phyloP scores from a whole-genome alignment of 2,329 filamentous ascomycete genomes.

The Exophiala lecanii-corni region DNA sequence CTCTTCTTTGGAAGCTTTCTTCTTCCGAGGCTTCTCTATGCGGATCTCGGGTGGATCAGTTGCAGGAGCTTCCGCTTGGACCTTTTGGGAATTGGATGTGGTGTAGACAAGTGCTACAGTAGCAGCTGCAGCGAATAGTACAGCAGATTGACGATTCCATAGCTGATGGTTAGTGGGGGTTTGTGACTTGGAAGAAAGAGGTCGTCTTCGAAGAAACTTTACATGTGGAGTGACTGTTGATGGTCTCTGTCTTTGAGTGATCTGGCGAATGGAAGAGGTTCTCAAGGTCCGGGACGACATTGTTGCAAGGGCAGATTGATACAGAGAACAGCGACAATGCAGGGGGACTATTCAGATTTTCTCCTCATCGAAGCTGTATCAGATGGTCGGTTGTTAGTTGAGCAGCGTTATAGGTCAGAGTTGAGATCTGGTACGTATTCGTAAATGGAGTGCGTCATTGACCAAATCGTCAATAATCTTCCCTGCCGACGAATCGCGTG shows the following conservation, averaged over 20 bases:
- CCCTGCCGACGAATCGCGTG: not conserved
- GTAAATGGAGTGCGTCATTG: constrained; percentile 1
- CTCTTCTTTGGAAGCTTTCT: constrained; percentile 59
- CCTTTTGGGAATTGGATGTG: constrained; percentile 31
- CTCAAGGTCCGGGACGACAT: not conserved
- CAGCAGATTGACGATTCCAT: constrained; percentile 28
- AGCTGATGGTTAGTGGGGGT: constrained; percentile 6
- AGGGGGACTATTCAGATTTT: too few species aligned
- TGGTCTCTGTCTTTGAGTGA: not conserved
- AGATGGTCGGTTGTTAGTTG: too few species aligned
- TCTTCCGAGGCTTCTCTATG: constrained; percentile 63
- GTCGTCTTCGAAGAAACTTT: constrained; percentile 5
- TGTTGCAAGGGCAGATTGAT: too few species aligned
- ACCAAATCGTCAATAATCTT: too few species aligned
- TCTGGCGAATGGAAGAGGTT: not conserved
- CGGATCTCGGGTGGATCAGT: constrained; percentile 51
- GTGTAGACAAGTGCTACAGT: constrained; percentile 37
- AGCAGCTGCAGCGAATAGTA: constrained; percentile 38
- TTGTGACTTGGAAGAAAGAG: constrained; percentile 5
- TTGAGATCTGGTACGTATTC: too few species aligned
- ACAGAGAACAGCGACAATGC: too few species aligned
- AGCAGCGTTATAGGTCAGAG: too few species aligned
- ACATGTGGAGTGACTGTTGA: not conserved
- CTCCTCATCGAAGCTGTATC: too few species aligned
- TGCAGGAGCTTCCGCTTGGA: constrained; percentile 47